phyloP scores from a whole-genome alignment of 140 eudicot genomes.

The Oenanthe javanica region DNA sequence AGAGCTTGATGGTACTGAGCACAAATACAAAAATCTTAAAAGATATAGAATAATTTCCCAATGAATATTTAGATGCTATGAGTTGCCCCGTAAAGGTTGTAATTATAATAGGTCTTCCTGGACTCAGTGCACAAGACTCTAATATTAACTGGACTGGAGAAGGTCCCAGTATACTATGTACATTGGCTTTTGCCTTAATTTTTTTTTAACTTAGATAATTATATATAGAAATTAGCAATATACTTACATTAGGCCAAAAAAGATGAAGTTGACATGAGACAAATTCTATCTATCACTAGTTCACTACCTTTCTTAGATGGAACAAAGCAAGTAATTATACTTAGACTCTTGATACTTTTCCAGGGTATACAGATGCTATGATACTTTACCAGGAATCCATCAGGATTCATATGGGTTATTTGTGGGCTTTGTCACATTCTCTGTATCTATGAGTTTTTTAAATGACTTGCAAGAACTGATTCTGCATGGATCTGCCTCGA shows the following conservation, averaged over 20 bases:
- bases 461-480: constrained; percentile 47
- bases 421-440: constrained; percentile 19
- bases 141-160: background rate
- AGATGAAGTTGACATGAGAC: constrained; percentile 10
- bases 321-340: constrained; percentile 16
- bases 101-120: background rate
- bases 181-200: background rate
- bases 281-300: constrained; percentile 14
- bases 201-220: background rate
- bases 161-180: too few species aligned
- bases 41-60: constrained; percentile 20
- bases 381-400: constrained; percentile 11
- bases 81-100: constrained; percentile 13
- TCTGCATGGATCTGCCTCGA: constrained; percentile 82
- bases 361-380: constrained; percentile 26
- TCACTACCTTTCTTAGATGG: background rate
- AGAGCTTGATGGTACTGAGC: constrained; percentile 5
- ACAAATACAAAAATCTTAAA: constrained; percentile 2
- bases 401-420: constrained; percentile 18
- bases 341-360: constrained; percentile 15
- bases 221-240: constrained; percentile 18
- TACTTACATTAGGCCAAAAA: constrained; percentile 34
- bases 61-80: constrained; percentile 20
- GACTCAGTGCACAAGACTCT: background rate
- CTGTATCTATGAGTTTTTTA: constrained; percentile 42